These are phyloP conservation scores for Diaporthe citrichinensis DNA, from an alignment of 2,329 filamentous ascomycete genomes.

Conservation along the genomic window DNA sequence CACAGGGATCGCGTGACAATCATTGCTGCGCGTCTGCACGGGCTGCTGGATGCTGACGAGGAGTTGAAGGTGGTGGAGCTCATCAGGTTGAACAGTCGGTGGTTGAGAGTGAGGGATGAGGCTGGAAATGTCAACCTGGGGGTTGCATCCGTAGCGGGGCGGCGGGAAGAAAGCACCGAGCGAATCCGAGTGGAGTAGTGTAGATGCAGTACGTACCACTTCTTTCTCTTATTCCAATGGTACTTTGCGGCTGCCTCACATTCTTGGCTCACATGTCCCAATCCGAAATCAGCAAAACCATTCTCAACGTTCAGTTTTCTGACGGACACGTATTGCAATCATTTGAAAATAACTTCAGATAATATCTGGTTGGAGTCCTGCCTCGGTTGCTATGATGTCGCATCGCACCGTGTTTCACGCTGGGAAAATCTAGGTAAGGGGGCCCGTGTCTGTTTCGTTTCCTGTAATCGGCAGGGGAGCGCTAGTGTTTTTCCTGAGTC, in stretches of 20 bases:
- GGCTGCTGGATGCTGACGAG: not conserved
- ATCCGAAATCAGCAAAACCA: not conserved
- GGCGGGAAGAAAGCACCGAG: not conserved
- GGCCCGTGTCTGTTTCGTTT: slow-evolving; percentile 33
- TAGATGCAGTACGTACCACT: not conserved
- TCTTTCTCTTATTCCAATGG: not conserved
- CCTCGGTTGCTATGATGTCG: slow-evolving; percentile 5
- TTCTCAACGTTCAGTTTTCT: not conserved
- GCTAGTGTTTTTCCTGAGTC: not conserved
- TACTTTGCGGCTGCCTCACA: not conserved
- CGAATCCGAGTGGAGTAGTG: not conserved
- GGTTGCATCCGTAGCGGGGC: slow-evolving; percentile 16
- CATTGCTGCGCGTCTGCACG: not conserved
- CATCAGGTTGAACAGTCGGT: not conserved
- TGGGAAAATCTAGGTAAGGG: not conserved
- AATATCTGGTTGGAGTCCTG: not conserved
- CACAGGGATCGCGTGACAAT: not conserved
- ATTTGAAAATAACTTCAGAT: not conserved
- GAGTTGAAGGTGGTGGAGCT: not conserved
- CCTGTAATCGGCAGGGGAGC: slow-evolving; percentile 16
- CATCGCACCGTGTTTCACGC: slow-evolving; percentile 21
- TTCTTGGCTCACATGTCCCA: not conserved
- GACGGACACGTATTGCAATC: not conserved
- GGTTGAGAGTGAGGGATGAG: not conserved
- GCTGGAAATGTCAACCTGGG: not conserved